phyloP scores from a whole-genome alignment of 139 green algal species.

The Zygnema cylindricum region DNA sequence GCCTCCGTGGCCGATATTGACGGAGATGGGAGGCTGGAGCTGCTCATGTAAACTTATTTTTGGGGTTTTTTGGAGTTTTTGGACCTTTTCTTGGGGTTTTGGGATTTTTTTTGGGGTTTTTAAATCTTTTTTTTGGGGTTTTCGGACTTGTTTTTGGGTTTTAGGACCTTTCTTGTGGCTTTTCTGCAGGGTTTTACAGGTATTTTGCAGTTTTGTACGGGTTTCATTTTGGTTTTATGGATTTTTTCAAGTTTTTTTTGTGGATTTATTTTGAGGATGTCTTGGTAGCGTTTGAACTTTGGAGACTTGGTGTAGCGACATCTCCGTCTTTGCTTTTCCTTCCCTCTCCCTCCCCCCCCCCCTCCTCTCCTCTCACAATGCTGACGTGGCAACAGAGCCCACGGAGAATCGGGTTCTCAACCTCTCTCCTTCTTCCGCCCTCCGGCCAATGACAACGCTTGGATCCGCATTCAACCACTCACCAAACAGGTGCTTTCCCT shows the following conservation, averaged over 20 bases:
- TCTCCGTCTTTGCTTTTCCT: neutral
- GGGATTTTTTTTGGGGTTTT: neutral
- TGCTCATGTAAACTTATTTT: conserved; percentile 37
- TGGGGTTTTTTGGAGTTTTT: no score
- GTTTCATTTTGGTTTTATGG: neutral
- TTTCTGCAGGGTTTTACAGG: neutral
- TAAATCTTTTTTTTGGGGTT: no score
- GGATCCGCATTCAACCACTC: conserved; percentile 34
- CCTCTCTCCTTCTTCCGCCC: conserved; percentile 32
- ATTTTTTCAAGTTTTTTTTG: neutral
- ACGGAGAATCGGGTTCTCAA: conserved; percentile 37
- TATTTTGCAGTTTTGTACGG: neutral
- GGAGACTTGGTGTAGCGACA: neutral
- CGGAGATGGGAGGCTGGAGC: conserved; percentile 53
- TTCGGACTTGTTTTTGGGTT: neutral
- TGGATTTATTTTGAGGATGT: neutral
- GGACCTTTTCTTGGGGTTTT: neutral
- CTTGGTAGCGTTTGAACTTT: neutral
- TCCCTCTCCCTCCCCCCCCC: no score
- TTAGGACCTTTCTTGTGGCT: neutral
- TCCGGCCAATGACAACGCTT: conserved; percentile 32
- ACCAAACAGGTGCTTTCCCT: neutral
- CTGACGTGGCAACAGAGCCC: neutral
- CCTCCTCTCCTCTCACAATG: no score
- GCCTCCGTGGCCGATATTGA: conserved; percentile 56